Evolutionary conservation across 2,329 filamentous ascomycete species (phyloP), one percentile per base, ranked within the genome.

Genomic region (Cadophora sp.): DNA sequence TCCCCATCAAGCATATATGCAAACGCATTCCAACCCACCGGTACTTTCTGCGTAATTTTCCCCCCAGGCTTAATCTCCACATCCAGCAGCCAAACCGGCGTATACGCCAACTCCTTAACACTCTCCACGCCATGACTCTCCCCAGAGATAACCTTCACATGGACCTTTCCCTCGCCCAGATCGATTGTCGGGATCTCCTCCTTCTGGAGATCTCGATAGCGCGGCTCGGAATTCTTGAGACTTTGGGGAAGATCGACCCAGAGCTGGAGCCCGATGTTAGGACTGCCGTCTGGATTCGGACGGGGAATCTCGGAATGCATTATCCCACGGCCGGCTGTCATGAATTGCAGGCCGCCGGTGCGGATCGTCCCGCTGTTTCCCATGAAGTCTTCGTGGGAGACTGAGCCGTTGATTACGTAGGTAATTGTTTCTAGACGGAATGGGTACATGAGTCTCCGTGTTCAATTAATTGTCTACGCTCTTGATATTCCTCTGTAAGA

Each of bases 231-330:
- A 19, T 27, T 55, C 16, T 55, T 55, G 26, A 55, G 51, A 4
- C n/a, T 27, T 29, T 55, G 12, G 6, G 51, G 51, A 29, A 55
- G 51, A n/a, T 55, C 51, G 8, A 55, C 51, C 51, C 51, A 55
- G 26, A 55, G 27, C 16, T 55, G 51, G 14, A 55, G 51, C 3
- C 51, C 58, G 37, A 61, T 61, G 22, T 61, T 61, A 22, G 58
- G 58, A 61, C 58, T 61, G 7, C 58, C 58, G 58, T 61, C 58
- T 11, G 58, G 19, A 7, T 61, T 61, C n/a, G 58, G 58, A 9
- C 58, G 58, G 2, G 58, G 58, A 14, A 61, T 61, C 40, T 61
- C 58, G 16, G 58, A 61, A 34, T 61, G 58, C 58, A 61, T 61
- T 16, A 61, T 46, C 14, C 58, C 58, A 11, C 58, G 58, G 22